Percentiles rank a stretch among this genome's conserved stretches.
These are phyloP conservation scores for Scalesia atractyloides DNA, from an alignment of 129 eudicot genomes.

Conservation along the genomic window DNA sequence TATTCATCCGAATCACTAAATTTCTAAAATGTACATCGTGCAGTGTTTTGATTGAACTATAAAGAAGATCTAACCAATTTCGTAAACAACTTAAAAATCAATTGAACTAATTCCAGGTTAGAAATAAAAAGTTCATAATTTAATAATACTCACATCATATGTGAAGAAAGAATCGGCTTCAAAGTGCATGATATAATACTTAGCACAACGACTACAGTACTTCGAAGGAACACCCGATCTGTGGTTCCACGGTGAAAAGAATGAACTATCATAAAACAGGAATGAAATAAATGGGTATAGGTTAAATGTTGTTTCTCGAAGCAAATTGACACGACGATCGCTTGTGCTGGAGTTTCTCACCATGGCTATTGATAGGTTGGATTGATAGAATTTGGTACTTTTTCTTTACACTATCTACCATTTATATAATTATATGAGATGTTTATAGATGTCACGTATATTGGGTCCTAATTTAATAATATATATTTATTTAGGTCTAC, in stretches of 20 bases:
- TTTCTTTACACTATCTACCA: too few species aligned
- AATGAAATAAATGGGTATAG: background rate
- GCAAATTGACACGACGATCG: too few species aligned
- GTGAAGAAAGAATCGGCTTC: conserved; percentile 13
- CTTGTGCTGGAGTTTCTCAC: too few species aligned
- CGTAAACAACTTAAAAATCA: background rate
- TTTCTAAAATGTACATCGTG: background rate
- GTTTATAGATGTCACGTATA: too few species aligned
- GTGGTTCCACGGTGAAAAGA: conserved; percentile 16
- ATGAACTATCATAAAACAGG: background rate
- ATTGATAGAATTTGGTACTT: too few species aligned
- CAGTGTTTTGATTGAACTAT: background rate
- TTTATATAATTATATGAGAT: too few species aligned
- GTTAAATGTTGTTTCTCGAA: background rate
- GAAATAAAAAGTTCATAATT: background rate
- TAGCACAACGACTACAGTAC: background rate
- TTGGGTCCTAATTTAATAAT: too few species aligned
- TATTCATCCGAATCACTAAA: background rate
- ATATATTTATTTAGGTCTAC: too few species aligned
- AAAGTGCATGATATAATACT: background rate
- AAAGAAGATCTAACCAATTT: conserved; percentile 6
- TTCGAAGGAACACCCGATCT: background rate
- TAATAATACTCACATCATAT: conserved; percentile 11
- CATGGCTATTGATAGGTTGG: too few species aligned
- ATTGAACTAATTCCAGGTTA: background rate